Evolutionary conservation across 257 asterid genomes (phyloP).

Genomic region (Anisodus acutangulus): DNA sequence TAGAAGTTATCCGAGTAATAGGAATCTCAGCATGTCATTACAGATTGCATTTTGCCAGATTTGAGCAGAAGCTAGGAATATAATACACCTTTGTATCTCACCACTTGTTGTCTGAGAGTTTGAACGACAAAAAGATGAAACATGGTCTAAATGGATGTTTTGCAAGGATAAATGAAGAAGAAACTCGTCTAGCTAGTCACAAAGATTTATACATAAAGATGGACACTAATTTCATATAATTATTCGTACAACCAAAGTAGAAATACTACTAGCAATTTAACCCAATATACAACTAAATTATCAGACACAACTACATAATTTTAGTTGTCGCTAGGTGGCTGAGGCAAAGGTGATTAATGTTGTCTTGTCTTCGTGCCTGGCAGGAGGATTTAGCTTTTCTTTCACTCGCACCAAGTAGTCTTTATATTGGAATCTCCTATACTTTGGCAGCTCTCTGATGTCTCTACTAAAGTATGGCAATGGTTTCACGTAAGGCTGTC

Average conservation of each 20-base stretch:
- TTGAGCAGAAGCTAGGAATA: too few relatives aligned
- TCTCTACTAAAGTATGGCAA: conserved; percentile 37
- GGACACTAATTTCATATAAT: too few relatives aligned
- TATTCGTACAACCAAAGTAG: too few relatives aligned
- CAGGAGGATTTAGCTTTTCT: conserved; percentile 51
- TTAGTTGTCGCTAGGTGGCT: background rate
- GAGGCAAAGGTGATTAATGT: background rate
- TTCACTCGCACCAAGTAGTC: conserved; percentile 51
- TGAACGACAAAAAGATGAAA: too few relatives aligned
- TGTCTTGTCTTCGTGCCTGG: conserved; percentile 32
- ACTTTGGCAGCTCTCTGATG: conserved; percentile 40
- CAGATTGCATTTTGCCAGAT: too few relatives aligned
- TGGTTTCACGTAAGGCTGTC: conserved; percentile 32
- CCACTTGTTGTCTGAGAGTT: background rate
- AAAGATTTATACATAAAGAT: too few relatives aligned
- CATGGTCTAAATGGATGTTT: too few relatives aligned
- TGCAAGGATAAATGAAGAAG: too few relatives aligned
- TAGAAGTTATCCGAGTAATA: too few relatives aligned
- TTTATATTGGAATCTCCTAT: conserved; percentile 42
- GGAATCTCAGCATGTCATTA: too few relatives aligned
- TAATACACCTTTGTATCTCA: background rate
- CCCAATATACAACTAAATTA: background rate
- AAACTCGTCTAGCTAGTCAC: too few relatives aligned
- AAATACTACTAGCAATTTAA: too few relatives aligned
- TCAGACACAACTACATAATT: background rate